Evolutionary conservation across 306 rosid species (phyloP), one percentile per base, ranked within the genome.

Genomic region (Arachis stenosperma): DNA sequence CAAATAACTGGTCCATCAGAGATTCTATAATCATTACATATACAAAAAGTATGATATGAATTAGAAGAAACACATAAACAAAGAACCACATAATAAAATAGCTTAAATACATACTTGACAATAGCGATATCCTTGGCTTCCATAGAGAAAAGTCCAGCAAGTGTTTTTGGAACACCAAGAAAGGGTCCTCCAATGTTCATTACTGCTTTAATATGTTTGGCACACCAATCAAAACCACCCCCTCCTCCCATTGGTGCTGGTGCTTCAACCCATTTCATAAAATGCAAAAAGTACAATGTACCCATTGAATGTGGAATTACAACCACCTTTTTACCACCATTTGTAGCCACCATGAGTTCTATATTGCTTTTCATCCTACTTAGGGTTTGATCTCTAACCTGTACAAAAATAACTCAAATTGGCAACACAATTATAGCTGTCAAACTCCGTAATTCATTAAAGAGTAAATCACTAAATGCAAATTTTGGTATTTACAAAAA

Each of bases 261-360:
- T 61, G 93, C 87, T 82, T 90, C 96, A 76, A 88, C 96, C 96
- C 93, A 90, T 75, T 90, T 90, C 91, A 90, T 90, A 76, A 90
- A 90, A 83, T 90, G 93, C 69, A 90, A 83, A 79, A 90, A 90
- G 82, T 90, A 90, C 55, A 90, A 74, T 74, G 65, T 90, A 76
- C 96, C 93, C 93, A 90, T 90, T 41, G 96, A 90, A 63, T 90
- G 93, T 29, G 96, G 96, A 78, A 90, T 76, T 46, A 88, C 93
- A 78, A 90, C 93, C 78, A 90, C 96, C 82, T 90, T 88, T 44
- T 83, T 83, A 67, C 96, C 93, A 62, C 78, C 85, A 84, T 82
- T 90, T 40, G 91, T 86, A 76, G 91, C 79, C 65, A 88, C 93
- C 96, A 88, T 84, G 65, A 90, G 89, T 73, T 90, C 93, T 83